Conservation (phyloP, 345 rosid genomes). For the Pelargonium nanum region DNA sequence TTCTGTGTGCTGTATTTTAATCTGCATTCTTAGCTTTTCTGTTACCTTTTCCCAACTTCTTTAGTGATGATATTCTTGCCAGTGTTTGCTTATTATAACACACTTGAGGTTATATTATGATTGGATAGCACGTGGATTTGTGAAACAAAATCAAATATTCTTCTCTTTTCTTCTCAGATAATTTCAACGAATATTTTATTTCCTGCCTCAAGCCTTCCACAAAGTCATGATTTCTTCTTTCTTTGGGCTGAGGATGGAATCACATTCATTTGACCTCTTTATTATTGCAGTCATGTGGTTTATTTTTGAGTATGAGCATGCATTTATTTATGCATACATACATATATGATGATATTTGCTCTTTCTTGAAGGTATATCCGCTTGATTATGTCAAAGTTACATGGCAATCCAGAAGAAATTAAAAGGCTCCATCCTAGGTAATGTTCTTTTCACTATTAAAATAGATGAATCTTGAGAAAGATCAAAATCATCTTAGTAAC, state of each 20-base stretch:
- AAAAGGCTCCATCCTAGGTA: conserved; percentile 73
- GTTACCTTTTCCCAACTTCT: neutral
- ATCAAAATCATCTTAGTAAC: neutral
- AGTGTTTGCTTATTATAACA: neutral
- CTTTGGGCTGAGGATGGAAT: no score
- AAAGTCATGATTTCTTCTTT: no score
- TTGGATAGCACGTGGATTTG: no score
- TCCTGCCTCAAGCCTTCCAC: no score
- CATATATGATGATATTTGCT: no score
- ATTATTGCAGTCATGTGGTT: no score
- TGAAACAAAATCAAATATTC: no score
- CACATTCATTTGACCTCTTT: no score
- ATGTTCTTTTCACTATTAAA: neutral
- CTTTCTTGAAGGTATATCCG: conserved; percentile 65
- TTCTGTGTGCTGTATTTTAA: no score
- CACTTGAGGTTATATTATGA: neutral
- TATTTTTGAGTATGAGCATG: no score
- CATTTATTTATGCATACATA: neutral
- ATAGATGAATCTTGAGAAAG: neutral
- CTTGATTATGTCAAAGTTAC: conserved; percentile 54
- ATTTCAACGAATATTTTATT: no score
- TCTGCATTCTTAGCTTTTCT: neutral
- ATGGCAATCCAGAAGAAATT: conserved; percentile 39
- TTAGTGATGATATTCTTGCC: neutral
- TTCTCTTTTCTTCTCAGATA: no score